Percentiles rank a stretch among this genome's conserved stretches.
Evolutionary conservation across 2,329 filamentous ascomycete species (phyloP).

Genomic region (Penicillium janthinellum): DNA sequence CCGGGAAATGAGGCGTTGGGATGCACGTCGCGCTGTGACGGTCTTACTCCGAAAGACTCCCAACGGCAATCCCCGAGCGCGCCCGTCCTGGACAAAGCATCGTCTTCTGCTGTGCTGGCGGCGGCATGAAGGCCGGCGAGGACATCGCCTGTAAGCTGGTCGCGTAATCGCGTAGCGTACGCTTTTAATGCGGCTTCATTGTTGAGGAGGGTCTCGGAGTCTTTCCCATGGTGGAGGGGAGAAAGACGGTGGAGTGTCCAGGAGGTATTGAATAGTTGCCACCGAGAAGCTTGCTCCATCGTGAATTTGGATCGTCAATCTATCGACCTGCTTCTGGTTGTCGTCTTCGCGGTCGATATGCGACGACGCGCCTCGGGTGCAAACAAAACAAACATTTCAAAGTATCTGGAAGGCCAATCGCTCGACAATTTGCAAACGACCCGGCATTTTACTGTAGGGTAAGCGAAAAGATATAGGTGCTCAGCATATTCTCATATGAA

Average conservation of each 20-base stretch:
- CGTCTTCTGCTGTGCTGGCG: constrained; percentile 34
- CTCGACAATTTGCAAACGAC: neutral
- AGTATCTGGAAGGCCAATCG: neutral
- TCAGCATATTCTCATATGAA: neutral
- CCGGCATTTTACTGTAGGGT: neutral
- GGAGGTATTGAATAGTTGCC: constrained; percentile 55
- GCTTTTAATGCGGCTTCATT: constrained; percentile 42
- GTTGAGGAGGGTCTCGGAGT: constrained; percentile 38
- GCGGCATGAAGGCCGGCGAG: constrained; percentile 50
- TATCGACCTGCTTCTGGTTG: constrained; percentile 3
- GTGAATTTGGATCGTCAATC: neutral
- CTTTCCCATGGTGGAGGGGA: constrained; percentile 53
- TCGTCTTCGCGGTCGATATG: constrained; percentile 4
- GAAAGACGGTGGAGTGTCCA: constrained; percentile 58
- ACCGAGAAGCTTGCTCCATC: constrained; percentile 30
- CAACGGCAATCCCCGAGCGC: constrained; percentile 52
- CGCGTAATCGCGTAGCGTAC: constrained; percentile 52
- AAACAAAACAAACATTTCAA: constrained; percentile 25
- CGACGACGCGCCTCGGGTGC: constrained; percentile 20
- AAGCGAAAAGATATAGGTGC: neutral
- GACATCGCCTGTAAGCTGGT: constrained; percentile 53
- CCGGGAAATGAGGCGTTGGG: constrained; percentile 35
- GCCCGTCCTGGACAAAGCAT: constrained; percentile 49
- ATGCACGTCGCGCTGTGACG: constrained; percentile 33
- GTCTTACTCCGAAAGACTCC: constrained; percentile 39